A percentile compares a stretch with the other conserved stretches of the same genome.
Conservation (phyloP, 345 rosid species). For the Hibiscus trionum region DNA sequence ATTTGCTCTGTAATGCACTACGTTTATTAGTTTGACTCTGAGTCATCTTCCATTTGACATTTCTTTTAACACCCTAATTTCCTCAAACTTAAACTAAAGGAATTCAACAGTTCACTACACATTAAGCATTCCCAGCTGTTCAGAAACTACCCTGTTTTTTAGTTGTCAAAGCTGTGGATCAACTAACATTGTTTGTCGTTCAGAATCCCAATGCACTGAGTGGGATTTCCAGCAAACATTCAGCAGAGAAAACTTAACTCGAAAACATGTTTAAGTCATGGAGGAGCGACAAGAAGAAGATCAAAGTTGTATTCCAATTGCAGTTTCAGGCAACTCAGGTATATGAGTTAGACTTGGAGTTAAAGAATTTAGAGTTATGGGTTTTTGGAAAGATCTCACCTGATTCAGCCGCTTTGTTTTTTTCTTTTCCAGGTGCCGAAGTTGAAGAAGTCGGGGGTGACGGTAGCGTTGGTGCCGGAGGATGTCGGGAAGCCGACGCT, state of each 20-base stretch:
- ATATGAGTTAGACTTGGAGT: slow-evolving; percentile 6
- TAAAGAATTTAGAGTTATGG: not conserved
- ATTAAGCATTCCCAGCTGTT: slow-evolving; percentile 11
- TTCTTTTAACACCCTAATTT: not conserved
- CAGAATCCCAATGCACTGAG: slow-evolving; percentile 13
- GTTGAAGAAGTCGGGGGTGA: slow-evolving; percentile 67
- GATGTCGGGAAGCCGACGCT: slow-evolving; percentile 80
- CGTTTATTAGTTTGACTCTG: slow-evolving; percentile 5
- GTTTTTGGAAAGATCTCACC: slow-evolving; percentile 13
- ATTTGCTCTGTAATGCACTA: not conserved
- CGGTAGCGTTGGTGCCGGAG: slow-evolving; percentile 83
- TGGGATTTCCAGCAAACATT: slow-evolving; percentile 6
- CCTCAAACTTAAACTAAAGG: not conserved
- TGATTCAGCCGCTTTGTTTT: slow-evolving; percentile 12
- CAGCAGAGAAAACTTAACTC: not conserved
- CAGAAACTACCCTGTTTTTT: slow-evolving; percentile 5
- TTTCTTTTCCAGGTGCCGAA: slow-evolving; percentile 57
- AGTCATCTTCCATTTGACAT: slow-evolving; percentile 8
- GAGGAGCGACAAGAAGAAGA: slow-evolving; percentile 82
- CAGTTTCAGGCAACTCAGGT: slow-evolving; percentile 98
- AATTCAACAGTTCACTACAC: slow-evolving; percentile 2
- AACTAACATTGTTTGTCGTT: not conserved
- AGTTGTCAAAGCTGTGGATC: not conserved
- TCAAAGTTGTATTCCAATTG: slow-evolving; percentile 81
- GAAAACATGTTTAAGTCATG: slow-evolving; percentile 72